Evolutionary conservation across 139 green algal genomes (phyloP), one percentile per base, ranked within the genome.

Genomic region (Coelastrella sp.): DNA sequence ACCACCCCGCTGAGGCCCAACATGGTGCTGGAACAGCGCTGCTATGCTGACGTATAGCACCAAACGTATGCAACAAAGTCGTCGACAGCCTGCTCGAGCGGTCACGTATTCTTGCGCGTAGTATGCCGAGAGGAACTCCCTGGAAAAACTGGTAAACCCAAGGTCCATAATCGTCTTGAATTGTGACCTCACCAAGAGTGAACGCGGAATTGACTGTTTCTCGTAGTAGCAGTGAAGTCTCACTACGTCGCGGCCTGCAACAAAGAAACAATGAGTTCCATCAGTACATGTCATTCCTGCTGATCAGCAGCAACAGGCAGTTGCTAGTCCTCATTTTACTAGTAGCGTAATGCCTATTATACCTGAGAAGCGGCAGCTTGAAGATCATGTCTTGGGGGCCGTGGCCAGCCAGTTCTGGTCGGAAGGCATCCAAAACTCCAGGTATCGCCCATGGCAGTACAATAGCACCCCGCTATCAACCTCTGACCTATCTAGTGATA

Each of bases 401-500:
- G 87, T 98, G 5, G 68, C 32, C n/a, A 87, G 91, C 3, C 96
- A 98, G 83, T 98, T 97, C 71, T 97, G 95, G 96, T 93, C 94
- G 3, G 81, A 94, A 81, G 74, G 88, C 0, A 83, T 94, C 5
- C 83, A 94, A 14, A 92, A 73, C n/a, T 32, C 89, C 20, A 92
- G 78, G 16, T 82, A 47, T 47, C 32, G 32, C 32, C 32, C 32
- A 11, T 23, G 19, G 71, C 16, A 32, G 54, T 83, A 57, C 11
- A 23, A 56, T 47, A 47, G 32, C 32, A 47, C 32, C 32, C 32
- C 32, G 32, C 32, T 47, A 47, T 1, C 32, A 47, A 47, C 32
- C 0, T 47, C 32, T 47, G 32, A 47, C 32, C 32, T 47, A 47
- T 47, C 32, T 47, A 47, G 1, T 47, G 32, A 47, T 47, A 47